phyloP scores from a whole-genome alignment of 2,329 filamentous ascomycete genomes.

The Mycosphaerella sp. region DNA sequence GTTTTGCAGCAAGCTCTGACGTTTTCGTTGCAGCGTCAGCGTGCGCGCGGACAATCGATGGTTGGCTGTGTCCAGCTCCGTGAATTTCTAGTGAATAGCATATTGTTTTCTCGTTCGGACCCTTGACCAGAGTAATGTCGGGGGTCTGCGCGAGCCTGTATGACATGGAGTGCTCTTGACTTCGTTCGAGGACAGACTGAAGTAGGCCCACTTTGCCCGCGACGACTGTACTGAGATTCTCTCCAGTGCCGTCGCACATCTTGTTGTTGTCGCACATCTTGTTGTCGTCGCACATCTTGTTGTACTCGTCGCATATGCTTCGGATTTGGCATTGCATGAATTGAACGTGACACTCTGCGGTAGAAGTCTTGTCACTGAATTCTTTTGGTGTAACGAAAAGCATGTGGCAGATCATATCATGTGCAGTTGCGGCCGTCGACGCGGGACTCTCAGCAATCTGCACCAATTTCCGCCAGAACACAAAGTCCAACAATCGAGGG shows the following conservation, averaged over 20 bases:
- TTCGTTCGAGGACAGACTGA: constrained; percentile 15
- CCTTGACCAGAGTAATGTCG: background rate
- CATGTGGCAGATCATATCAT: constrained; percentile 11
- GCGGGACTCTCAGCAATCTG: constrained; percentile 17
- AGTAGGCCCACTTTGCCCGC: constrained; percentile 19
- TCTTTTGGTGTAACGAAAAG: constrained; percentile 15
- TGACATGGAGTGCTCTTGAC: constrained; percentile 10
- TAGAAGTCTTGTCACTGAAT: constrained; percentile 1
- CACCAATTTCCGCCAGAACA: constrained; percentile 21
- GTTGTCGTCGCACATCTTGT: background rate
- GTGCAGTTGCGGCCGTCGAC: constrained; percentile 7
- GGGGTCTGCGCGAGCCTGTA: background rate
- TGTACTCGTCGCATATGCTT: constrained; percentile 9
- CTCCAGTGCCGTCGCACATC: background rate
- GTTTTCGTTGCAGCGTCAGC: constrained; percentile 15
- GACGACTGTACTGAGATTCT: background rate
- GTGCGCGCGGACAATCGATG: constrained; percentile 15
- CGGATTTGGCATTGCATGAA: constrained; percentile 21
- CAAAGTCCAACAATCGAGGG: constrained; percentile 13
- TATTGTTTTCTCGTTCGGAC: constrained; percentile 1
- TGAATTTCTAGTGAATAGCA: constrained; percentile 22
- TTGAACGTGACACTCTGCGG: constrained; percentile 16
- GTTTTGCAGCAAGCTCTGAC: constrained; percentile 18
- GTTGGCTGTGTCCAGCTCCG: constrained; percentile 16
- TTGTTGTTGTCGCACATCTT: constrained; percentile 6